Conservation (phyloP, 2,329 filamentous ascomycete species). For the Tolypocladium ophioglossoides region DNA sequence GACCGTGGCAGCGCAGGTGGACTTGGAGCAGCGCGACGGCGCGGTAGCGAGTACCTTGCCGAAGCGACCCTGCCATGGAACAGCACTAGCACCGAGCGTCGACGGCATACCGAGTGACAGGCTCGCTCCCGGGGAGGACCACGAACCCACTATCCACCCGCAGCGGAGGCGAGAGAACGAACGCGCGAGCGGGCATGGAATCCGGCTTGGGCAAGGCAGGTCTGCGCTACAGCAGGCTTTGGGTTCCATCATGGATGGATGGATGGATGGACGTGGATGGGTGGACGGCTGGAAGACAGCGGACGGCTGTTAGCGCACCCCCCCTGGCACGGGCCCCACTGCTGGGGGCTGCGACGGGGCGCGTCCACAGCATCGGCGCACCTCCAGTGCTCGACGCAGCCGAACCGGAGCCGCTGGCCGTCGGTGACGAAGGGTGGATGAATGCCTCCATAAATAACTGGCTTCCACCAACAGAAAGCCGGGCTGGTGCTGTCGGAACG, state of each 20-base stretch:
- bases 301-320: neutral
- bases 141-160: neutral
- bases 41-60: neutral
- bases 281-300: neutral
- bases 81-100: neutral
- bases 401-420: no score
- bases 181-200: no score
- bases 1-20: neutral
- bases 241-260: neutral
- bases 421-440: no score
- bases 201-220: neutral
- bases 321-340: neutral
- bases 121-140: neutral
- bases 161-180: no score
- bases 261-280: slow-evolving; percentile 3
- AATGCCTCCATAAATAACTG: no score
- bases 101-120: neutral
- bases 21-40: neutral
- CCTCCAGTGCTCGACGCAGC: no score
- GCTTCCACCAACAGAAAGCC: neutral
- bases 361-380: no score
- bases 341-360: no score
- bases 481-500: neutral
- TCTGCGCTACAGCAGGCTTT: neutral
- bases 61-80: neutral